Conservation (phyloP, 2,329 filamentous ascomycete genomes). For the Ophiosphaerella korrae region DNA sequence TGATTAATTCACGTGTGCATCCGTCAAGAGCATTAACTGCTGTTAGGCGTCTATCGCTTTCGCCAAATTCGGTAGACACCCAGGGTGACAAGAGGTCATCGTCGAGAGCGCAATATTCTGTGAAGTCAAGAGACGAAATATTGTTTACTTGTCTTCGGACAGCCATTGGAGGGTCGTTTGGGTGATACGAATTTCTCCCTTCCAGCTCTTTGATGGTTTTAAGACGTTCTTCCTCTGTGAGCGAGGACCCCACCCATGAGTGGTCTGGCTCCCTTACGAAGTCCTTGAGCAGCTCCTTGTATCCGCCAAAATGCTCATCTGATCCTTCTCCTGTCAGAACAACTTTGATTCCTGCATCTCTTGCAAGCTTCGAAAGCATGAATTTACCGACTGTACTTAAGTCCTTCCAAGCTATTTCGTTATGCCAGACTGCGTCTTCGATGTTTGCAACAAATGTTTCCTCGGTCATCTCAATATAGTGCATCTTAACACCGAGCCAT, state of each 20-base stretch:
- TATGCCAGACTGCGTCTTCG: constrained; percentile 53
- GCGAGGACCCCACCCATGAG: constrained; percentile 10
- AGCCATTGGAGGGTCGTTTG: constrained; percentile 14
- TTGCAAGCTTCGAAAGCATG: constrained; percentile 54
- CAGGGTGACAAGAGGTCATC: constrained; percentile 15
- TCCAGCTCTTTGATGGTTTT: constrained; percentile 12
- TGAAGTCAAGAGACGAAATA: constrained; percentile 19
- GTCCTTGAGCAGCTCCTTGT: constrained; percentile 54
- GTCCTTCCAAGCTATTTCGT: constrained; percentile 55
- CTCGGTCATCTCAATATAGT: constrained; percentile 48
- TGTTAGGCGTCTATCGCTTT: constrained; percentile 15
- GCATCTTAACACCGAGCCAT: constrained; percentile 54
- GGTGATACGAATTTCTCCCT: constrained; percentile 9
- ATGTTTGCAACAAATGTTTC: constrained; percentile 50
- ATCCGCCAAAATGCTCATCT: constrained; percentile 62
- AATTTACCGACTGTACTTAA: constrained; percentile 60
- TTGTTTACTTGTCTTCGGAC: constrained; percentile 21
- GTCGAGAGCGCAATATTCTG: constrained; percentile 12
- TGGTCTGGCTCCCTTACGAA: constrained; percentile 57
- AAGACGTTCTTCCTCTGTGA: constrained; percentile 19
- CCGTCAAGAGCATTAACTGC: constrained; percentile 30
- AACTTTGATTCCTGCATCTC: constrained; percentile 57
- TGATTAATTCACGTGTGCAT: constrained; percentile 28
- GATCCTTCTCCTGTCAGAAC: constrained; percentile 60
- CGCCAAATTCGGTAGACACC: constrained; percentile 15